Evolutionary conservation across 1,284 basidiomycete species (phyloP).

Genomic region (Grifola frondosa): DNA sequence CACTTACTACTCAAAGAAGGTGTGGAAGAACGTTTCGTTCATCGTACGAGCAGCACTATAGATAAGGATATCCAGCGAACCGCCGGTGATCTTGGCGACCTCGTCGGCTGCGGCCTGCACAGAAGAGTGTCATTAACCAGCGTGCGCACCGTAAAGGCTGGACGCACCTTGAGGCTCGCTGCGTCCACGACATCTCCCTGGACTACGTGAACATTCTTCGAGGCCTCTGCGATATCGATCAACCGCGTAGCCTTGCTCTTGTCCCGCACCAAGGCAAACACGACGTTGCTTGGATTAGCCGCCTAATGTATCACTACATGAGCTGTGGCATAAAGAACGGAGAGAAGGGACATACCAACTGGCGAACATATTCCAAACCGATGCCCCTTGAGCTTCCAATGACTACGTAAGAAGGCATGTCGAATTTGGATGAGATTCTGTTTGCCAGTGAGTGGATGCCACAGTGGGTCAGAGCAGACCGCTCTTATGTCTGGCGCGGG

Average conservation of each 20-base stretch:
- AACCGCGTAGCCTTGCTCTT: not conserved
- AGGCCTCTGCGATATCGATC: not conserved
- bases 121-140: not conserved
- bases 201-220: slow-evolving; percentile 26
- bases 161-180: slow-evolving; percentile 19
- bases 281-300: not conserved
- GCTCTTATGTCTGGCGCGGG: too few relatives aligned
- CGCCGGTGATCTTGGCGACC: slow-evolving; percentile 23
- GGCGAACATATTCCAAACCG: slow-evolving; percentile 2
- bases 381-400: slow-evolving; percentile 4
- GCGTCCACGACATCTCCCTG: slow-evolving; percentile 25
- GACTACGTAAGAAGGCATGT: slow-evolving; percentile 2
- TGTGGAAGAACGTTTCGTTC: not conserved
- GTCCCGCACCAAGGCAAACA: slow-evolving; percentile 2
- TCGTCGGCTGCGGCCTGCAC: slow-evolving; percentile 13
- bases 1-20: slow-evolving; percentile 14
- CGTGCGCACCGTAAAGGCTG: not conserved
- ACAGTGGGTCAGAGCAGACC: too few relatives aligned
- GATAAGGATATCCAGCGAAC: slow-evolving; percentile 32
- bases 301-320: not conserved
- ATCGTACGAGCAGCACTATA: slow-evolving; percentile 28
- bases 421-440: too few relatives aligned
- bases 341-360: not conserved
- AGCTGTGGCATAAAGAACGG: not conserved
- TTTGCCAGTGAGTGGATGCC: too few relatives aligned